Evolutionary conservation across 495 filamentous ascomycete species (phyloP).

Genomic region (Penicillium taxi): DNA sequence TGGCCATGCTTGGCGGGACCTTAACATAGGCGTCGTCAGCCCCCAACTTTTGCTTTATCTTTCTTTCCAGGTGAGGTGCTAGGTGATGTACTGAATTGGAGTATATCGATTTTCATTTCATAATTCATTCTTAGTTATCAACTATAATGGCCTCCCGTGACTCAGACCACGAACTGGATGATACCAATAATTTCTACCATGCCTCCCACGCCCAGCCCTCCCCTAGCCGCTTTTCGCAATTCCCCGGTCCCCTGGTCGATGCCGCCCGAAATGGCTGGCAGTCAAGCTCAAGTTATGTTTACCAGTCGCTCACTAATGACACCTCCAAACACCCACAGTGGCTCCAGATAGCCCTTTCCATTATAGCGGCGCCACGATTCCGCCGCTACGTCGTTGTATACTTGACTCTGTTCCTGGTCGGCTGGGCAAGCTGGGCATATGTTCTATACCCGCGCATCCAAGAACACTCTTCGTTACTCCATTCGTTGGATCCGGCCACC

Average conservation of each 20-base stretch:
- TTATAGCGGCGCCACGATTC: slow-evolving; percentile 39
- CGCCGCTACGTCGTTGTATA: slow-evolving; percentile 42
- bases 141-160: slow-evolving; percentile 13
- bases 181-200: slow-evolving; percentile 14
- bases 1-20: no score
- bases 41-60: no score
- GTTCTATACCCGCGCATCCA: slow-evolving; percentile 33
- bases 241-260: slow-evolving; percentile 36
- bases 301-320: slow-evolving; percentile 15
- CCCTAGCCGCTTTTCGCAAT: slow-evolving; percentile 6
- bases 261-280: slow-evolving; percentile 43
- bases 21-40: no score
- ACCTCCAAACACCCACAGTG: slow-evolving; percentile 17
- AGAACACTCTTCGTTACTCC: slow-evolving; percentile 29
- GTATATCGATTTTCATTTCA: no score
- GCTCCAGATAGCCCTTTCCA: slow-evolving; percentile 24
- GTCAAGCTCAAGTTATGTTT: slow-evolving; percentile 14
- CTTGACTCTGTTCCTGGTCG: slow-evolving; percentile 28
- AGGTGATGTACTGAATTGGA: no score
- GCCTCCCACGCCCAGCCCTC: slow-evolving; percentile 3
- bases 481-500: slow-evolving; percentile 28
- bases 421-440: slow-evolving; percentile 34
- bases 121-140: no score
- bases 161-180: slow-evolving; percentile 13
- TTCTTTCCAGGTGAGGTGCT: no score